phyloP scores from a whole-genome alignment of 495 filamentous ascomycete genomes.

The Neurospora sp. region DNA sequence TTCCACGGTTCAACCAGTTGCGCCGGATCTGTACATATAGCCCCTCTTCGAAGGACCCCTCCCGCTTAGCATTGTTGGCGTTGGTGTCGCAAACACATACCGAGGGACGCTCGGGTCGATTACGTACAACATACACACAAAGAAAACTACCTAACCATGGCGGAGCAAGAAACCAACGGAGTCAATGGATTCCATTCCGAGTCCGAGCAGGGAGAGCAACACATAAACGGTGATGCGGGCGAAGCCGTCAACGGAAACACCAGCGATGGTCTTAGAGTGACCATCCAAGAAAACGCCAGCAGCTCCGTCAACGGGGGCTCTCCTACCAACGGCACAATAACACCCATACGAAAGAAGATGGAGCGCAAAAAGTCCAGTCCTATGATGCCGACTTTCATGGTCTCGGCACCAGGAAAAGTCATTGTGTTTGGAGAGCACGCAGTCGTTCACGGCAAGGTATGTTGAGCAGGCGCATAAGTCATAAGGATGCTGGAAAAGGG shows the following conservation, averaged over 20 bases:
- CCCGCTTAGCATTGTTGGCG: background rate
- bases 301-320: conserved; percentile 16
- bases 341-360: conserved; percentile 19
- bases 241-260: conserved; percentile 16
- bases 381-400: conserved; percentile 85
- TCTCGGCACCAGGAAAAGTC: conserved; percentile 93
- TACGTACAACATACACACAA: background rate
- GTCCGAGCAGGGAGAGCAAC: conserved; percentile 14
- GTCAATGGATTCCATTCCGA: conserved; percentile 17
- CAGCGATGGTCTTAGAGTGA: conserved; percentile 2
- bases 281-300: conserved; percentile 6
- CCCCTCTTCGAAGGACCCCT: background rate
- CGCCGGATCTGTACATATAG: background rate
- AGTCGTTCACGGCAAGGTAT: conserved; percentile 85
- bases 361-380: conserved; percentile 45
- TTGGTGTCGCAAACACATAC: background rate
- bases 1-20: background rate
- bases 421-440: conserved; percentile 97
- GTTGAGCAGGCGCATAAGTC: background rate
- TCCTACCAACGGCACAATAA: conserved; percentile 8
- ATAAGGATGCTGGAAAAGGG: background rate
- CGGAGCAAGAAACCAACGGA: conserved; percentile 16
- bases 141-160: background rate
- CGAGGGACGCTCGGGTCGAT: background rate
- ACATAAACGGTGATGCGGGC: conserved; percentile 8